Conservation (phyloP, 2,329 filamentous ascomycete genomes). For the Coniochaeta sp. region DNA sequence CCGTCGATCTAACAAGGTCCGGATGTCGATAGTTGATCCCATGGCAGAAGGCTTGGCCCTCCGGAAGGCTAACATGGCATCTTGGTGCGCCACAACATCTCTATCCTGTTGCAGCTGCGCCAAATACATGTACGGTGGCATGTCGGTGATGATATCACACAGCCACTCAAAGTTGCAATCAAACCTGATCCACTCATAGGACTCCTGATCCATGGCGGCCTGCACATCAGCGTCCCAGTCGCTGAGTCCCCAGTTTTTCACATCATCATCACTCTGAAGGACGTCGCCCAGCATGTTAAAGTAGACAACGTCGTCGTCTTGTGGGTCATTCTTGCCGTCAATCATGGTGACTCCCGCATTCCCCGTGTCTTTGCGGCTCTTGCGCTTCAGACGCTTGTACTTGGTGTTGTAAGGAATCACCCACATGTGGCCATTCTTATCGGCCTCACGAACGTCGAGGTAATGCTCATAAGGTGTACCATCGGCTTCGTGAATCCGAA, state of each 20-base stretch:
- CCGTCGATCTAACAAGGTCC: slow-evolving; percentile 82
- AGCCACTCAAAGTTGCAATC: slow-evolving; percentile 99
- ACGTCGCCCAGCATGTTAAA: slow-evolving; percentile 91
- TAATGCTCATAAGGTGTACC: slow-evolving; percentile 98
- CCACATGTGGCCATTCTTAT: slow-evolving; percentile 63
- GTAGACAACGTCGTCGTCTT: slow-evolving; percentile 70
- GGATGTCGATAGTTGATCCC: slow-evolving; percentile 79
- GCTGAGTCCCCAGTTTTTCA: slow-evolving; percentile 71
- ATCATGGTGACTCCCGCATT: slow-evolving; percentile 56
- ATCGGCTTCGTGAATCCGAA: slow-evolving; percentile 95
- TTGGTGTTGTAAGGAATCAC: slow-evolving; percentile 99
- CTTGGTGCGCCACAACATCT: slow-evolving; percentile 83
- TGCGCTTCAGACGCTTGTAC: slow-evolving; percentile 93
- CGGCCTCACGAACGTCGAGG: slow-evolving; percentile 83
- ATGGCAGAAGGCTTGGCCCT: slow-evolving; percentile 64
- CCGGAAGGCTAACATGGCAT: slow-evolving; percentile 69
- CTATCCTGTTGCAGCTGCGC: slow-evolving; percentile 95
- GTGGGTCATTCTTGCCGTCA: slow-evolving; percentile 46
- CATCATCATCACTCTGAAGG: slow-evolving; percentile 73
- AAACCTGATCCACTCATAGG: slow-evolving; percentile 97
- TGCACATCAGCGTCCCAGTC: slow-evolving; percentile 91
- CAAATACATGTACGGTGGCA: slow-evolving; percentile 95
- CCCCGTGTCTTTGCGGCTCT: slow-evolving; percentile 67
- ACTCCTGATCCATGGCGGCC: slow-evolving; percentile 86
- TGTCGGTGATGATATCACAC: slow-evolving; percentile 69